Conservation (phyloP, 352 stramenopile genomes). For the Phytophthora pinifolia region DNA sequence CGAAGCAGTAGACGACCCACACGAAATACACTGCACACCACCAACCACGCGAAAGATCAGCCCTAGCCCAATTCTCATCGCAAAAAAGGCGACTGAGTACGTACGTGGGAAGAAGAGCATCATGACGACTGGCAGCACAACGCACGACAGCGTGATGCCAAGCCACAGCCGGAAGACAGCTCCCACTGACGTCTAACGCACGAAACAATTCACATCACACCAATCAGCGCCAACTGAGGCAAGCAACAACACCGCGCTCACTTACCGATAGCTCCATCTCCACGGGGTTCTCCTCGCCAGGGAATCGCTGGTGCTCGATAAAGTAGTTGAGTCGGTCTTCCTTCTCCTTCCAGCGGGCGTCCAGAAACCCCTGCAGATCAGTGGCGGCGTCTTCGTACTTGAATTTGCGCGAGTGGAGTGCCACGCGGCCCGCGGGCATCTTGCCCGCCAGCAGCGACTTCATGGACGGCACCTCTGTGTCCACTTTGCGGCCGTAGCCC, state of each 20-base stretch:
- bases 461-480: conserved; percentile 86
- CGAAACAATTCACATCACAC: conserved; percentile 7
- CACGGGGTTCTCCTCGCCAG: conserved; percentile 25
- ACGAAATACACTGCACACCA: conserved; percentile 64
- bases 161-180: conserved; percentile 79
- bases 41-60: background rate
- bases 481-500: conserved; percentile 82
- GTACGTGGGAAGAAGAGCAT: conserved; percentile 81
- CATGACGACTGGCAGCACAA: conserved; percentile 74
- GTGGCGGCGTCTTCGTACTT: conserved; percentile 53
- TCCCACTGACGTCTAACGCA: conserved; percentile 50
- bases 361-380: conserved; percentile 64
- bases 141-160: conserved; percentile 57
- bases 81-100: conserved; percentile 1
- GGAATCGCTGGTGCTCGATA: conserved; percentile 71
- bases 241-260: background rate
- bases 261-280: conserved; percentile 45
- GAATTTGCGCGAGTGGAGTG: conserved; percentile 66
- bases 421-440: conserved; percentile 38
- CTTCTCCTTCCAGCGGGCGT: conserved; percentile 75
- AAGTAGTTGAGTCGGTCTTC: conserved; percentile 75
- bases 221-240: background rate
- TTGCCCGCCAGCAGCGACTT: conserved; percentile 67
- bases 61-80: background rate
- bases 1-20: conserved; percentile 83